Conservation (phyloP, 1,139 yeast genomes). For the Nakaseomyces nivariensis region DNA sequence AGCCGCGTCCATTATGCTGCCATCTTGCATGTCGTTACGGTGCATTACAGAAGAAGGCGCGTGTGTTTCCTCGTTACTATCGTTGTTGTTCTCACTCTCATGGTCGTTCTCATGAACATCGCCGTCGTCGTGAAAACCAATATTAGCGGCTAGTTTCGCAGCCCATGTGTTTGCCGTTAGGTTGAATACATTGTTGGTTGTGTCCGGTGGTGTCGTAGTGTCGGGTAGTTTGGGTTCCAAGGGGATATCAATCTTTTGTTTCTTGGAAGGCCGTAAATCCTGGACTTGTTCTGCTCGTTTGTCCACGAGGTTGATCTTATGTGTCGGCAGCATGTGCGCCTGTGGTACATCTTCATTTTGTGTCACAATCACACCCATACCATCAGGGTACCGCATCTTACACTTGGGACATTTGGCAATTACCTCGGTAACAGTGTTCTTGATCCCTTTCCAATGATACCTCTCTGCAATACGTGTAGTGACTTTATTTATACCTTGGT, state of each 20-base stretch:
- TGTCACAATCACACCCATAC: conserved; percentile 23
- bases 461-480: conserved; percentile 68
- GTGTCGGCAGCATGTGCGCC: conserved; percentile 24
- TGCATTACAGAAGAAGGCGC: background rate
- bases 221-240: background rate
- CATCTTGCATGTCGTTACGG: conserved; percentile 7
- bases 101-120: conserved; percentile 4
- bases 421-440: conserved; percentile 76
- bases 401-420: conserved; percentile 72
- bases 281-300: background rate
- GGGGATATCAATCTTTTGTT: background rate
- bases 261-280: background rate
- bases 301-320: conserved; percentile 9
- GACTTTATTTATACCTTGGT: conserved; percentile 86
- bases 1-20: conserved; percentile 25
- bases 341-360: conserved; percentile 19
- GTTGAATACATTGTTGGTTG: background rate
- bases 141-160: conserved; percentile 20
- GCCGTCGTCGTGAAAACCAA: conserved; percentile 15
- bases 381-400: conserved; percentile 36
- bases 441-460: conserved; percentile 87
- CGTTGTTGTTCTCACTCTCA: background rate
- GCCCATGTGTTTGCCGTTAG: background rate
- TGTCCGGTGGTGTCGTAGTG: conserved; percentile 9
- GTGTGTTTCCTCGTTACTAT: background rate